Evolutionary conservation across 2,329 filamentous ascomycete species (phyloP).

Genomic region (Lachnellula arida): DNA sequence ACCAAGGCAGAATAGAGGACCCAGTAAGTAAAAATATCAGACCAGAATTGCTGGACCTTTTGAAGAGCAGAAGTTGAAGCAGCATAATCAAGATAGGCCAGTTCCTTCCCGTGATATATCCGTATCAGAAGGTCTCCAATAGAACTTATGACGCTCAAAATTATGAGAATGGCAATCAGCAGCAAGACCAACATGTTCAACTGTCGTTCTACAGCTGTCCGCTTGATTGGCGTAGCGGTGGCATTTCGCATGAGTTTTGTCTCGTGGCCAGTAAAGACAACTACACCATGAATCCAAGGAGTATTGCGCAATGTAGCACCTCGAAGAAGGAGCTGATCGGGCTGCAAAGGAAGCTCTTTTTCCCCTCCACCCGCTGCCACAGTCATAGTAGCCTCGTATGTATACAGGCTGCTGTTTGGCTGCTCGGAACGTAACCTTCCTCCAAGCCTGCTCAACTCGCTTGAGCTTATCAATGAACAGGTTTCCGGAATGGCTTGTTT

Average conservation of each 20-base stretch:
- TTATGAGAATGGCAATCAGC: slow-evolving; percentile 77
- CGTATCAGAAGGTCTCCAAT: slow-evolving; percentile 84
- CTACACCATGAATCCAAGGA: slow-evolving; percentile 92
- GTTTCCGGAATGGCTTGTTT: slow-evolving; percentile 97
- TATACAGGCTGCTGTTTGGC: slow-evolving; percentile 97
- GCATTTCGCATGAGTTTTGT: slow-evolving; percentile 99
- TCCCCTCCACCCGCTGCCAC: slow-evolving; percentile 87
- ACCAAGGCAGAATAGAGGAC: slow-evolving; percentile 95
- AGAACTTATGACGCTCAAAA: slow-evolving; percentile 83
- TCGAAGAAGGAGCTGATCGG: slow-evolving; percentile 87
- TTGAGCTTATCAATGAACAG: slow-evolving; percentile 76
- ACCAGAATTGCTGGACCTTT: slow-evolving; percentile 76
- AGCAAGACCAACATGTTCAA: slow-evolving; percentile 92
- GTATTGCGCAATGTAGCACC: slow-evolving; percentile 94
- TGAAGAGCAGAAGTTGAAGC: slow-evolving; percentile 48
- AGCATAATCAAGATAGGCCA: slow-evolving; percentile 69
- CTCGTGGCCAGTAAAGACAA: slow-evolving; percentile 96
- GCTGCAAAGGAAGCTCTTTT: slow-evolving; percentile 83
- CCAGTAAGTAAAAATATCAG: slow-evolving; percentile 97
- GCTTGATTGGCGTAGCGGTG: slow-evolving; percentile 94
- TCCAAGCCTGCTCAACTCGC: slow-evolving; percentile 78
- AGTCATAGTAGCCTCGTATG: slow-evolving; percentile 93
- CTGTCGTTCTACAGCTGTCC: slow-evolving; percentile 90
- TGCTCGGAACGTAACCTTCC: slow-evolving; percentile 91
- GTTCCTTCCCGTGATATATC: slow-evolving; percentile 53